phyloP scores from a whole-genome alignment of 176 grass and related monocot species.

The Calamus simplicifolius region DNA sequence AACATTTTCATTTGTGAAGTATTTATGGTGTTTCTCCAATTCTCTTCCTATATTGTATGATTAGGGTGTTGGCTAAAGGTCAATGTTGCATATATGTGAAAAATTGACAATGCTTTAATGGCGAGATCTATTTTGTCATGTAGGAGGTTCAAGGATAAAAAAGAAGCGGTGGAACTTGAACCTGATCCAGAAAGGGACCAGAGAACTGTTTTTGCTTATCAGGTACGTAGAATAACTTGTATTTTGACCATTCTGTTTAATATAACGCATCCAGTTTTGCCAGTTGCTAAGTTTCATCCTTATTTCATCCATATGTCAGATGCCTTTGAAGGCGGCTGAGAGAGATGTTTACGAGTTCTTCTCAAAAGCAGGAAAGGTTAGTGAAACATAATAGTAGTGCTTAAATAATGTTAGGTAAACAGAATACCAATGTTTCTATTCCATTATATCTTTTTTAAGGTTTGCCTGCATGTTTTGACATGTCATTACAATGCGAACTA shows the following conservation, averaged over 20 bases:
- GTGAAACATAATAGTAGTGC: not conserved
- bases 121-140: not conserved
- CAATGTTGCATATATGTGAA: too few species aligned
- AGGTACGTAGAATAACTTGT: not conserved
- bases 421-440: too few species aligned
- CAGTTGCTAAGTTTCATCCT: too few species aligned
- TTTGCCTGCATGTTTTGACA: too few species aligned
- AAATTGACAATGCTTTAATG: too few species aligned
- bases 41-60: too few species aligned
- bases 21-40: too few species aligned
- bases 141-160: slow-evolving; percentile 15
- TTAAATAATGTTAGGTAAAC: too few species aligned
- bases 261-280: not conserved
- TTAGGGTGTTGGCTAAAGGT: too few species aligned
- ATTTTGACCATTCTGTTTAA: not conserved
- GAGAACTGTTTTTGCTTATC: slow-evolving; percentile 25
- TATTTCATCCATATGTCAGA: not conserved
- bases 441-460: too few species aligned
- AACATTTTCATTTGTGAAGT: too few species aligned
- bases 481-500: too few species aligned
- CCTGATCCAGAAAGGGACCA: slow-evolving; percentile 19
- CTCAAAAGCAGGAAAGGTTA: slow-evolving; percentile 18
- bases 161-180: slow-evolving; percentile 12
- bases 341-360: slow-evolving; percentile 13
- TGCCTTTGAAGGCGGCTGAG: slow-evolving; percentile 13